Evolutionary conservation across 2,329 filamentous ascomycete species (phyloP).

Genomic region (Salinomyces thailandicus): DNA sequence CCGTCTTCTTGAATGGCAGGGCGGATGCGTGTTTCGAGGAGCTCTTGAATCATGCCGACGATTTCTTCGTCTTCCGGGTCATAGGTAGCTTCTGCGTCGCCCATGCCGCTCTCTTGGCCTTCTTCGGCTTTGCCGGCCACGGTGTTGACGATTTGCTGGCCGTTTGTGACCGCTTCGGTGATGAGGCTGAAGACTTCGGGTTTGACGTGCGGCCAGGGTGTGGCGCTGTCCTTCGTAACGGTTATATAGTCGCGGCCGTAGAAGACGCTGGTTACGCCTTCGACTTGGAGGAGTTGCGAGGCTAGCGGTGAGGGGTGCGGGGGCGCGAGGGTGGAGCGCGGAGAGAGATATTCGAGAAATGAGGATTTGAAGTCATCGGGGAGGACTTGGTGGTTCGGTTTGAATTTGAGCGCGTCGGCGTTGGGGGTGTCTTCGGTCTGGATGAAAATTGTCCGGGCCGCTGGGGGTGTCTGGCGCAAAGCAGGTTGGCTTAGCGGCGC

Average conservation of each 20-base stretch:
- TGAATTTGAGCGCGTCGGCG: constrained; percentile 86
- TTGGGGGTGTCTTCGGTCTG: constrained; percentile 94
- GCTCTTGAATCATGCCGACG: constrained; percentile 96
- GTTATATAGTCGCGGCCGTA: constrained; percentile 96
- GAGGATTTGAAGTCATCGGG: constrained; percentile 61
- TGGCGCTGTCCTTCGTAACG: constrained; percentile 78
- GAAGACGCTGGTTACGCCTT: constrained; percentile 90
- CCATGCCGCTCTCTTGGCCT: constrained; percentile 35
- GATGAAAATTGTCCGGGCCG: constrained; percentile 63
- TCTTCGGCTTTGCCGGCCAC: constrained; percentile 49
- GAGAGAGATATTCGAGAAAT: constrained; percentile 85
- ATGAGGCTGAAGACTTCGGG: constrained; percentile 93
- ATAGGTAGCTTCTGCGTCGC: constrained; percentile 65
- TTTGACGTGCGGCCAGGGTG: constrained; percentile 88
- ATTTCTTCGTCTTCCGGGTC: constrained; percentile 89
- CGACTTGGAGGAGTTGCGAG: constrained; percentile 80
- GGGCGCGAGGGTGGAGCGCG: constrained; percentile 76
- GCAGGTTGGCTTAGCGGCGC: constrained; percentile 11
- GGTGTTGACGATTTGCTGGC: constrained; percentile 68
- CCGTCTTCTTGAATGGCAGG: constrained; percentile 96
- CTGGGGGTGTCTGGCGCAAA: constrained; percentile 22
- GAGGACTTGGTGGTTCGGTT: constrained; percentile 78
- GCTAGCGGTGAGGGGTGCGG: constrained; percentile 87
- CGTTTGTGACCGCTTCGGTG: constrained; percentile 79
- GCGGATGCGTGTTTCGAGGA: constrained; percentile 87